Percentiles rank a stretch among this genome's conserved stretches.
Evolutionary conservation across 257 asterid genomes (phyloP).

Genomic region (Rehmannia glutinosa): DNA sequence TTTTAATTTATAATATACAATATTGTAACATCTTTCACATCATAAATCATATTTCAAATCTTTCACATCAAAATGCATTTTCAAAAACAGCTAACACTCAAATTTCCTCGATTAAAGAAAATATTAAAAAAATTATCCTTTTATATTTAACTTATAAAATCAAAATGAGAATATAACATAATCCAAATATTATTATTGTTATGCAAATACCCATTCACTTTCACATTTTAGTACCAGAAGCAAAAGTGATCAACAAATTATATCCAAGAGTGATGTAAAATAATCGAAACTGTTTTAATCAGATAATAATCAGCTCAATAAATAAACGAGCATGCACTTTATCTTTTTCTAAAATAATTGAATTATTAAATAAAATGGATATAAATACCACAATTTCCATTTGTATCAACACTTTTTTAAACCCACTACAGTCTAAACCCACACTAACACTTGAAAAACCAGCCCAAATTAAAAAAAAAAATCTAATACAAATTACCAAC

Average conservation of each 20-base stretch:
- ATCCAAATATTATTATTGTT: no score
- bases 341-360: no score
- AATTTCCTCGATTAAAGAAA: background rate
- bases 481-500: background rate
- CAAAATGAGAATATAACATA: no score
- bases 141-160: background rate
- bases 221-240: background rate
- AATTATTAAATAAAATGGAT: constrained; percentile 9
- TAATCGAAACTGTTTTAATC: background rate
- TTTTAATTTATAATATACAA: no score
- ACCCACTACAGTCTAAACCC: background rate
- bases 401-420: constrained; percentile 16
- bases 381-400: constrained; percentile 3
- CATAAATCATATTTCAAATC: background rate
- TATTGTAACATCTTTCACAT: background rate
- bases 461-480: background rate
- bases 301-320: background rate
- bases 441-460: background rate
- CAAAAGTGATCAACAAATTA: background rate
- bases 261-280: no score
- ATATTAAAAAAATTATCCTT: background rate
- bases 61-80: background rate
- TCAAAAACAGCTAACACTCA: background rate
- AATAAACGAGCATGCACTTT: no score
- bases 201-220: no score